Evolutionary conservation across 495 filamentous ascomycete species (phyloP).

Genomic region (Pyronema omphalodes): DNA sequence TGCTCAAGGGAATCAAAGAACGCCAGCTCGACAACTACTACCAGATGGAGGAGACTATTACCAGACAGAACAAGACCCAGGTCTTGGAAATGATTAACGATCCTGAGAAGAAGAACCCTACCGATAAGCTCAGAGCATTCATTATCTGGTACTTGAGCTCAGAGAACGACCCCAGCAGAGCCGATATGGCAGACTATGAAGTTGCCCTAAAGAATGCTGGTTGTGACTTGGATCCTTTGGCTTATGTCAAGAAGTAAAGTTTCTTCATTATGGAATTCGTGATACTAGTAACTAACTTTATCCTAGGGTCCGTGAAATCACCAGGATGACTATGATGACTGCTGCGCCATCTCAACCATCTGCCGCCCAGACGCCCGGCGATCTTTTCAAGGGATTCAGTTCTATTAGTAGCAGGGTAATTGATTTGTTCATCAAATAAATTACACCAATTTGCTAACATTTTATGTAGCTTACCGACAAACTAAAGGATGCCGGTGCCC

Average conservation of each 20-base stretch:
- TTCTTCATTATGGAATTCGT: background rate
- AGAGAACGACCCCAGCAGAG: conserved; percentile 65
- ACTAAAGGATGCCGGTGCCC: conserved; percentile 68
- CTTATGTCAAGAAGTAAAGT: conserved; percentile 66
- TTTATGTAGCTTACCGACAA: conserved; percentile 55
- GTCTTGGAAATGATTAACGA: conserved; percentile 78
- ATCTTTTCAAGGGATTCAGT: conserved; percentile 82
- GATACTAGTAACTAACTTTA: background rate
- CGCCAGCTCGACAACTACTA: conserved; percentile 91
- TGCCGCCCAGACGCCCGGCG: conserved; percentile 40
- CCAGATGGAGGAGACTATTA: conserved; percentile 85
- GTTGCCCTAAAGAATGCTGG: conserved; percentile 60
- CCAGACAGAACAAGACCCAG: conserved; percentile 78
- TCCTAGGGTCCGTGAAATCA: conserved; percentile 72
- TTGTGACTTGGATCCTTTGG: conserved; percentile 52
- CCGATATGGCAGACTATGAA: conserved; percentile 74
- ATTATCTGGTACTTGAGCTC: conserved; percentile 96
- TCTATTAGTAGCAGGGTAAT: conserved; percentile 41
- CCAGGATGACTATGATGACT: conserved; percentile 97
- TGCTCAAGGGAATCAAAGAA: conserved; percentile 80
- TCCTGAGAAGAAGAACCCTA: conserved; percentile 54
- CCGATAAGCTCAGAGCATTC: conserved; percentile 82
- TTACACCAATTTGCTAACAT: background rate
- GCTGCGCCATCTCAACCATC: conserved; percentile 53
- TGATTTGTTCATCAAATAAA: background rate